Conservation (phyloP, 768 basidiomycete genomes). For the Rhodotorula babjevae region DNA sequence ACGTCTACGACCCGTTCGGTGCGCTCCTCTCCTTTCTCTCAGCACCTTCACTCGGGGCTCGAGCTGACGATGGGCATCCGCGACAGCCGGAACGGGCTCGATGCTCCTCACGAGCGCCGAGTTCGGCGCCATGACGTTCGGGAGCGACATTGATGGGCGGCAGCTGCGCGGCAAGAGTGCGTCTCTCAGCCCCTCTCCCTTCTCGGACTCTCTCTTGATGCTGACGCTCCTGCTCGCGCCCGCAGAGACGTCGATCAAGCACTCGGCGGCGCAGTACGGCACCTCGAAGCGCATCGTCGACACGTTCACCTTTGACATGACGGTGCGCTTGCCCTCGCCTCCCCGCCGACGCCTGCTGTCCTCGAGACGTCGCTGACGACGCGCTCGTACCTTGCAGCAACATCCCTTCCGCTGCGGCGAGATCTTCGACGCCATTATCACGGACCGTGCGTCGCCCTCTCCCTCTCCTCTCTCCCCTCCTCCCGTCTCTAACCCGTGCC, state of each 20-base stretch:
- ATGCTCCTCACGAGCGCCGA: conserved; percentile 63
- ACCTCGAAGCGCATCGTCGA: conserved; percentile 69
- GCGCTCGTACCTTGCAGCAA: conserved; percentile 1
- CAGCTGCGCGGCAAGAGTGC: conserved; percentile 92
- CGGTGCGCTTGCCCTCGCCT: conserved; percentile 49
- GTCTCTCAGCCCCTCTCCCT: conserved; percentile 7
- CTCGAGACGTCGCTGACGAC: too few relatives aligned
- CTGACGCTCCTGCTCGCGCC: background rate
- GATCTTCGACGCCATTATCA: conserved; percentile 88
- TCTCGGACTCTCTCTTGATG: background rate
- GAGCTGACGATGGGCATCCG: background rate
- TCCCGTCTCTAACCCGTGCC: too few relatives aligned
- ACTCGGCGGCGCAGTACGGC: conserved; percentile 62
- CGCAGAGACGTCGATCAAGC: conserved; percentile 14
- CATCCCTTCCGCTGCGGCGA: conserved; percentile 82
- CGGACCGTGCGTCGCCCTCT: conserved; percentile 49
- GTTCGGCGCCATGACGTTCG: conserved; percentile 80
- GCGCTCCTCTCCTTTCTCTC: conserved; percentile 41
- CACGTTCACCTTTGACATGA: conserved; percentile 88
- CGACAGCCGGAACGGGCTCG: conserved; percentile 51
- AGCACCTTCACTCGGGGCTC: too few relatives aligned
- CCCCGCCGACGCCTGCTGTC: background rate
- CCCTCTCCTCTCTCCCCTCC: background rate
- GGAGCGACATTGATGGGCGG: conserved; percentile 93
- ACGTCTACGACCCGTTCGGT: conserved; percentile 96